Conservation (phyloP, 257 asterid species). For the Scutellaria barbata region DNA sequence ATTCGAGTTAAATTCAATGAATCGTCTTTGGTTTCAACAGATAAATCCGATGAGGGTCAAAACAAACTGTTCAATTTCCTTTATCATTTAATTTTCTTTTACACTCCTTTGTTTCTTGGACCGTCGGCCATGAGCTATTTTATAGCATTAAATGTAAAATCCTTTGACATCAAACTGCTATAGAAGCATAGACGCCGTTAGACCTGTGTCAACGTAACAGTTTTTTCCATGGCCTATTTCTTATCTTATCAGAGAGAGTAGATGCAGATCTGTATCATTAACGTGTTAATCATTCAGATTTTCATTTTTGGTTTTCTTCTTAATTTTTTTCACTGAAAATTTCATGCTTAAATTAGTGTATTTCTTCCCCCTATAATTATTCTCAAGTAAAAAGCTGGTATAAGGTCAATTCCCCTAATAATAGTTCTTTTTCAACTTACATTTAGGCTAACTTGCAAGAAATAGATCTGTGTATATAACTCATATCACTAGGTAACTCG, state of each 20-base stretch:
- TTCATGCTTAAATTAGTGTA: background rate
- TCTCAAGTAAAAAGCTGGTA: too few relatives aligned
- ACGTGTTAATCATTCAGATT: slow-evolving; percentile 30
- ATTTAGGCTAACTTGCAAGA: too few relatives aligned
- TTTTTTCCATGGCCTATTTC: too few relatives aligned
- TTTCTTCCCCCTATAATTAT: background rate
- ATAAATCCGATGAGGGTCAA: slow-evolving; percentile 2
- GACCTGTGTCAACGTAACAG: too few relatives aligned
- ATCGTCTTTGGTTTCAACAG: background rate
- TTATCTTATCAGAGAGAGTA: background rate
- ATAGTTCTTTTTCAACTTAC: too few relatives aligned
- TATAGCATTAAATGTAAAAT: slow-evolving; percentile 21
- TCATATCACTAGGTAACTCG: too few relatives aligned
- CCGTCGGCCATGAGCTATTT: background rate
- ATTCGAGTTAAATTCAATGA: slow-evolving; percentile 9
- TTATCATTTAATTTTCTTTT: slow-evolving; percentile 3
- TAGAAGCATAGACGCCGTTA: too few relatives aligned
- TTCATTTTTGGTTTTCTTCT: background rate
- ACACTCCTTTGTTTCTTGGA: slow-evolving; percentile 5
- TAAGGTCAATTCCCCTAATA: too few relatives aligned
- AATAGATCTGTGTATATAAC: too few relatives aligned
- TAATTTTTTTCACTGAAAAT: background rate
- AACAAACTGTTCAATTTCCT: slow-evolving; percentile 30
- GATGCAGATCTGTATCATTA: slow-evolving; percentile 36
- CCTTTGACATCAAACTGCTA: slow-evolving; percentile 29